Evolutionary conservation across 805 yeast genomes (phyloP), one percentile per base, ranked within the genome.

Genomic region (Metschnikowia kofuensis): DNA sequence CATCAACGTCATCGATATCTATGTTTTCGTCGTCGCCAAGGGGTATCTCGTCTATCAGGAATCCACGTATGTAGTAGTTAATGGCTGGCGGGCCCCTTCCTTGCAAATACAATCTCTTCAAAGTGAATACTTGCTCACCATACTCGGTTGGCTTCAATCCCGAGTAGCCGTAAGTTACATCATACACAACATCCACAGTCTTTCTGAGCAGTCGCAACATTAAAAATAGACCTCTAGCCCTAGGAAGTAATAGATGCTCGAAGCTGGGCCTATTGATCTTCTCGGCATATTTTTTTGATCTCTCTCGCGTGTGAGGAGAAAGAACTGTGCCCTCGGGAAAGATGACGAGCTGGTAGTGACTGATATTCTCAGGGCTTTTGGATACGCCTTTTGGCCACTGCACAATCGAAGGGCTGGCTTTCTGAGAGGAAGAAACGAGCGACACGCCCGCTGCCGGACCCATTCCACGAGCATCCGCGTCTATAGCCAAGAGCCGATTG

Each of bases 321-420:
- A 87, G 69, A 50, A 89, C 94, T 0, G 99, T 94, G 6, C 99
- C 99, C 66, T 94, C 99, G 1, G 99, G 99, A 68, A 86, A 94
- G 28, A 94, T 65, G 21, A 91, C 68, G 40, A 94, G 65, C 75
- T 85, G 82, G 53, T 84, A 83, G 42, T 49, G 49, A n/a, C 45
- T 40, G 37, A 31, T 16, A 26, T 51, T 38, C 6, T 34, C 40
- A 7, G 45, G 14, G 1, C 37, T 16, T 6, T 36, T 14, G 13
- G 52, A 53, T 4, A 39, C 46, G 2, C 71, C 67, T 38, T 54
- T 43, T 11, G 76, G 75, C 76, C 76, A 70, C 38, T 53, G 52
- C 35, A 34, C 49, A 28, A 42, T 53, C 15, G 45, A 39, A 2
- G 56, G 50, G 11, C 37, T 36, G 21, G 35, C 44, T 39, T 35